Percentiles rank a stretch among this genome's conserved stretches.
Conservation (phyloP, 2,329 filamentous ascomycete species). For the Sarocladium kiliense region DNA sequence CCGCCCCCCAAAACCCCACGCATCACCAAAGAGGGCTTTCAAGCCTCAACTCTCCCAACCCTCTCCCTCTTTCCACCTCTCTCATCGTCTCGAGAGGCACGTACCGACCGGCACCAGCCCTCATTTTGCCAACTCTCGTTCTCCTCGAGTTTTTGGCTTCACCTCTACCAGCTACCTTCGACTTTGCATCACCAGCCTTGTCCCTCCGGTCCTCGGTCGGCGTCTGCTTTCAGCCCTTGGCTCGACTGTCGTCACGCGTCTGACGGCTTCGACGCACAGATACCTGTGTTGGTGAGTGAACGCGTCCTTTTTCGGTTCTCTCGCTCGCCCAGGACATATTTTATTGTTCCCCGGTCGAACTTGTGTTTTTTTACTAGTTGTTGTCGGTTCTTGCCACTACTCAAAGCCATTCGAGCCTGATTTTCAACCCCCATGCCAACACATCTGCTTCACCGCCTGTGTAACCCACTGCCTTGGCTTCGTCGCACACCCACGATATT, state of each 20-base stretch:
- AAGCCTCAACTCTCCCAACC: slow-evolving; percentile 7
- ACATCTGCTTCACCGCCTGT: slow-evolving; percentile 3
- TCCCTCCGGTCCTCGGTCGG: not conserved
- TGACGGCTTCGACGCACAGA: not conserved
- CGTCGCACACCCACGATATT: not conserved
- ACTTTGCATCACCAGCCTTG: not conserved
- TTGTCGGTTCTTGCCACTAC: not conserved
- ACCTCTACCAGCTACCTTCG: not conserved
- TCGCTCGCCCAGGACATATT: not conserved
- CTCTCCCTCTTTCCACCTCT: not conserved
- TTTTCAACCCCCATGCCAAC: not conserved
- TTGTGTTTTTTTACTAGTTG: not conserved
- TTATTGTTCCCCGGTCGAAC: not conserved
- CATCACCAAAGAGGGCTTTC: slow-evolving; percentile 6
- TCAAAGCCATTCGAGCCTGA: not conserved
- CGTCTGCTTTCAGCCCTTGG: not conserved
- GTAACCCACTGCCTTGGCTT: not conserved
- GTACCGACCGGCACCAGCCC: not conserved
- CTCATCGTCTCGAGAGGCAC: not conserved
- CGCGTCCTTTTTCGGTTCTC: not conserved
- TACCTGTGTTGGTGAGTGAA: not conserved
- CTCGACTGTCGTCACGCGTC: slow-evolving; percentile 3
- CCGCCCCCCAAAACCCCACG: slow-evolving; percentile 6
- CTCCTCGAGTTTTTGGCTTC: not conserved
- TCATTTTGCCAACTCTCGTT: not conserved